Conservation (phyloP, 371 early-diverging fungal species). For the Mucor piriformis region DNA sequence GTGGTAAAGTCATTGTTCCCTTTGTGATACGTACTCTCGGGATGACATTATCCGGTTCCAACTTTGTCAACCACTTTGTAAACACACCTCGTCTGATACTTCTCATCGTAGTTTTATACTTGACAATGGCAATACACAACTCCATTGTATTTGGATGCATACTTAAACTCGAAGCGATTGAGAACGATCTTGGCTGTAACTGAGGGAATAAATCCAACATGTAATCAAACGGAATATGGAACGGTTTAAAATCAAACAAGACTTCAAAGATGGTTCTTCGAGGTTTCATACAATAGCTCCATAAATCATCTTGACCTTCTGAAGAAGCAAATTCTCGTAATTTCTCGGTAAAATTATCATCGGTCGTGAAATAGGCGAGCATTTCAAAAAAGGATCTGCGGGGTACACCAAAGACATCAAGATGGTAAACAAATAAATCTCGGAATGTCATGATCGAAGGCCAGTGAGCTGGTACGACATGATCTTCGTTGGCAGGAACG, state of each 20-base stretch:
- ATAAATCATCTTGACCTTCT: slow-evolving; percentile 88
- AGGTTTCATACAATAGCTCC: slow-evolving; percentile 78
- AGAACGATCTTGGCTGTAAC: slow-evolving; percentile 81
- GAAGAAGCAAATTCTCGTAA: slow-evolving; percentile 78
- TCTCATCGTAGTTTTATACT: slow-evolving; percentile 78
- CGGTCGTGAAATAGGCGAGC: slow-evolving; percentile 75
- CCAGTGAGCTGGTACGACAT: slow-evolving; percentile 49
- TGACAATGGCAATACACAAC: slow-evolving; percentile 84
- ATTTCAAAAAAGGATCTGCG: slow-evolving; percentile 89
- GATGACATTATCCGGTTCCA: slow-evolving; percentile 54
- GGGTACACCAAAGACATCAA: slow-evolving; percentile 87
- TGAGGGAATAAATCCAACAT: slow-evolving; percentile 82
- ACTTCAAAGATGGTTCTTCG: slow-evolving; percentile 83
- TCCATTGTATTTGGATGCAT: slow-evolving; percentile 62
- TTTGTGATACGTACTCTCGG: slow-evolving; percentile 55
- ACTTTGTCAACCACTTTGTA: slow-evolving; percentile 72
- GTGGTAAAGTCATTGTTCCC: slow-evolving; percentile 79
- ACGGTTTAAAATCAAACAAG: slow-evolving; percentile 79
- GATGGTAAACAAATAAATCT: slow-evolving; percentile 65
- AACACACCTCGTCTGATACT: slow-evolving; percentile 81
- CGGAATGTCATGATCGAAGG: slow-evolving; percentile 66
- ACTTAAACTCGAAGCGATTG: slow-evolving; percentile 69
- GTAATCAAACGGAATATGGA: slow-evolving; percentile 76
- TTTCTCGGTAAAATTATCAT: slow-evolving; percentile 76
- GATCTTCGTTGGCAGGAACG: slow-evolving; percentile 45